Base-by-base conservation (phyloP, 805 yeast species). In the Hanseniaspora lachancei region DNA sequence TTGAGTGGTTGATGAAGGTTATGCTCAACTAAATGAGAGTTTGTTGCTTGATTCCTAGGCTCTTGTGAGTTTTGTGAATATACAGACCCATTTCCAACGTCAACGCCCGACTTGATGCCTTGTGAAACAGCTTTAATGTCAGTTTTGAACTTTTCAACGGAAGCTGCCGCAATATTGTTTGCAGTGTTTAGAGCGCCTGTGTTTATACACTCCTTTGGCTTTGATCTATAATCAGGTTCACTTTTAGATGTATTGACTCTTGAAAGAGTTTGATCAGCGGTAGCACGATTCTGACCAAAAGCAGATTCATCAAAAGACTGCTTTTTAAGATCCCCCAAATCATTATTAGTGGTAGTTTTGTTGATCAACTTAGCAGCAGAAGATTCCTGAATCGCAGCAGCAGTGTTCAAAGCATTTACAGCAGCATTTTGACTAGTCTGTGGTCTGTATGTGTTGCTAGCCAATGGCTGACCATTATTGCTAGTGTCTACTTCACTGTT, bases 81-180 rank as follows among this genome's bases (percentile, higher is more conserved):
- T 32, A 32, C 35, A 32, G 40, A 15, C 3, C 40, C 53, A n/a
- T 24, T 21, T 5, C 8, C 18, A 8, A 7, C 27, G 5, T 18
- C 27, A 32, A 12, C 16, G 15, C 6, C 34, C 1, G 36, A 15
- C 27, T 42, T 41, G 3, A 29, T 52, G 1, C 38, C 47, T 13
- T 52, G 46, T 13, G 56, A 53, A 29, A 38, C 21, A 13, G 56
- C 41, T 23, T 39, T 53, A n/a, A 46, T 39, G 3, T 53, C 40
- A 9, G 40, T 35, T 46, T 53, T 53, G 16, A 53, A 53, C n/a
- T 53, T 53, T 39, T 53, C 50, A n/a, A 53, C 56, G n/a, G 56
- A 53, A 29, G 56, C 56, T 16, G 50, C 56, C 1, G 56, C 56
- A 38, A 53, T 41, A 10, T 34, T 46, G 29, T 53, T 53, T 6